Evolutionary conservation across 371 early-diverging fungal species (phyloP).

Genomic region (Mortierella sp.): DNA sequence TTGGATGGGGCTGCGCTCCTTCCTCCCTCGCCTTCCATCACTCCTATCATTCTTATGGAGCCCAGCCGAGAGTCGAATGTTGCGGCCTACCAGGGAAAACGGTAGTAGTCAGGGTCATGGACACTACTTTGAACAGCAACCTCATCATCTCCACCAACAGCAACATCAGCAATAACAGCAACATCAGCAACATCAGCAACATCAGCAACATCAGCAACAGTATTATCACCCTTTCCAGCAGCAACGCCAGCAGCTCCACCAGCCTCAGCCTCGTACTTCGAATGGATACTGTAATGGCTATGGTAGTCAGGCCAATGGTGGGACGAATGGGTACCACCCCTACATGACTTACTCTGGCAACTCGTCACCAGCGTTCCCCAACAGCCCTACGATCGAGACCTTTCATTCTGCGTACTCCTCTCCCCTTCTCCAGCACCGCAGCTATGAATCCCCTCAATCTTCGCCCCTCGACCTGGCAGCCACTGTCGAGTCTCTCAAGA

Average conservation of each 20-base stretch:
- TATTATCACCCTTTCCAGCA: constrained; percentile 8
- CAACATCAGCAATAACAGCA: background rate
- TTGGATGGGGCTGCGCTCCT: background rate
- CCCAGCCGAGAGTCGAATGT: constrained; percentile 10
- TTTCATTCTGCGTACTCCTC: constrained; percentile 19
- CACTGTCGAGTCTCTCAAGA: constrained; percentile 12
- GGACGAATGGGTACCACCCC: background rate
- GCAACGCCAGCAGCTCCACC: constrained; percentile 4
- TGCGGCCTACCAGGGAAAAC: background rate
- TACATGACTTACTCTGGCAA: background rate
- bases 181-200: background rate
- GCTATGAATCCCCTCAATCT: constrained; percentile 20
- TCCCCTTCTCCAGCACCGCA: constrained; percentile 11
- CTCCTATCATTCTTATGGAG: constrained; percentile 7
- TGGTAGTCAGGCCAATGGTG: background rate
- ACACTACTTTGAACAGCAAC: constrained; percentile 11
- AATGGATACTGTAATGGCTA: background rate
- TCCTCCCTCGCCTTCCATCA: constrained; percentile 15
- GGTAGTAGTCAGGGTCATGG: background rate
- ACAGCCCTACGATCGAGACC: constrained; percentile 15
- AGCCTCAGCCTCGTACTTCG: background rate
- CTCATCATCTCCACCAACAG: background rate
- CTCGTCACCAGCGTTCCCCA: constrained; percentile 10
- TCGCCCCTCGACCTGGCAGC: constrained; percentile 12
- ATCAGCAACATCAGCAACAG: constrained; percentile 9